These are phyloP conservation scores for Chrysoporthe austroafricana DNA, from an alignment of 2,329 filamentous ascomycete genomes.

Conservation along the genomic window DNA sequence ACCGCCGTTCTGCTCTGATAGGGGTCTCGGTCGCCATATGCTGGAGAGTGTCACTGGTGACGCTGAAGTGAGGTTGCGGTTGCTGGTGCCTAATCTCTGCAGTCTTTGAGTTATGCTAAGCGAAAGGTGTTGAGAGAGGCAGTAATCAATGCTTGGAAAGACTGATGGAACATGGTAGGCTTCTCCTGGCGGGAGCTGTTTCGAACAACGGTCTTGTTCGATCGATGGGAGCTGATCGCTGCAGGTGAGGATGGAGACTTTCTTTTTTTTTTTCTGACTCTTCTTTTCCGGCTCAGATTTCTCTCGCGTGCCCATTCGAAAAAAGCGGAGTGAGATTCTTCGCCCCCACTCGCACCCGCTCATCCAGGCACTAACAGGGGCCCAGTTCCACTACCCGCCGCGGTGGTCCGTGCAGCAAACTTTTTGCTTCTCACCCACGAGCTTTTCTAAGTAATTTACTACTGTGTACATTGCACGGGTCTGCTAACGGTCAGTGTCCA, in stretches of 20 bases:
- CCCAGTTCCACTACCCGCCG: background rate
- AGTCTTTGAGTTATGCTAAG: background rate
- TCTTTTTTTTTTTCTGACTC: background rate
- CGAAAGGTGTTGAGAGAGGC: conserved; percentile 11
- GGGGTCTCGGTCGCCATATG: conserved; percentile 28
- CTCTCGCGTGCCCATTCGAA: background rate
- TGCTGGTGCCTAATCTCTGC: conserved; percentile 4
- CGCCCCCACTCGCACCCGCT: background rate
- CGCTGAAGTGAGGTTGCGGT: conserved; percentile 5
- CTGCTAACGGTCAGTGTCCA: background rate
- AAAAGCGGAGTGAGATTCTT: conserved; percentile 4
- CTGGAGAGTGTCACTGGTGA: background rate
- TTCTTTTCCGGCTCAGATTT: background rate
- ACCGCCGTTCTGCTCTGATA: conserved; percentile 22
- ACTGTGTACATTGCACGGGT: background rate
- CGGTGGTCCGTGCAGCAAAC: conserved; percentile 6
- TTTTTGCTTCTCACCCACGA: background rate
- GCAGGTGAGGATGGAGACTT: background rate
- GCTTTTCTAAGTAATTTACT: no score
- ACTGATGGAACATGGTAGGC: conserved; percentile 24
- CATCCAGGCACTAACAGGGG: background rate
- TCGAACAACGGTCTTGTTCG: conserved; percentile 15
- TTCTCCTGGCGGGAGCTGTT: conserved; percentile 2
- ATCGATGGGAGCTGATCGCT: background rate
- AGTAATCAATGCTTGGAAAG: conserved; percentile 3